Base-by-base conservation (phyloP, 192 early-diverging fungal genomes). In the Coemansia sp. region DNA sequence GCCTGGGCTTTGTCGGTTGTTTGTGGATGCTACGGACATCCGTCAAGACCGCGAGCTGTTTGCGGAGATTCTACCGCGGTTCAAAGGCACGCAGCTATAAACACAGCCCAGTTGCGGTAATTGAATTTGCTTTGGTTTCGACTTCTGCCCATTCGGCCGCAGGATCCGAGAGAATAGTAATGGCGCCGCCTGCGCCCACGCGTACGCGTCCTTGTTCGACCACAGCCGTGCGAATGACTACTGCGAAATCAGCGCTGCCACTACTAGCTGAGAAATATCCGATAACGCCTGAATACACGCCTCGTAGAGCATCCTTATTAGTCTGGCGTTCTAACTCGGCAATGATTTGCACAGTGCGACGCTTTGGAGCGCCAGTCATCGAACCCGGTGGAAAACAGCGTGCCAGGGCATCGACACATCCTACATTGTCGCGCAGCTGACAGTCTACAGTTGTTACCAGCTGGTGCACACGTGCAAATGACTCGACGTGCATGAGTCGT, bases 321-420 rank as follows among this genome's bases (percentile, higher is more conserved):
- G 9, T 17, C 11, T 32, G 60, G 6, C 21, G 57, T 59, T 97
- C 95, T 56, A 96, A 84, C 10, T 73, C 64, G 36, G 92, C 88
- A 25, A 98, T 72, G 4, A 97, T 70, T 54, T 91, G 86, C 33
- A 94, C 83, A 0, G 93, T 92, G 42, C 97, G 85, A 8, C 87
- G 72, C 71, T 98, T 98, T 4, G 97, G 97, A 0, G 97, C 97
- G 6, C 97, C 97, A 0, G 97, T 98, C 95, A 98, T 97, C 0
- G 94, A 96, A 0, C 95, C 95, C 0, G 96, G 96, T 22, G 96
- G 96, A 59, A 98, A 98, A 51, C 91, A 91, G 10, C 85, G 83
- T 36, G 80, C 83, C 17, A 96, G 67, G 2, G 89, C 91, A 27
- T 88, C 86, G 0, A 94, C 88, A 27, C 79, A 80, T 52, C 88